A percentile compares a stretch with the other conserved stretches of the same genome.
phyloP scores from a whole-genome alignment of 768 basidiomycete species.

The Clavulina sp. region DNA sequence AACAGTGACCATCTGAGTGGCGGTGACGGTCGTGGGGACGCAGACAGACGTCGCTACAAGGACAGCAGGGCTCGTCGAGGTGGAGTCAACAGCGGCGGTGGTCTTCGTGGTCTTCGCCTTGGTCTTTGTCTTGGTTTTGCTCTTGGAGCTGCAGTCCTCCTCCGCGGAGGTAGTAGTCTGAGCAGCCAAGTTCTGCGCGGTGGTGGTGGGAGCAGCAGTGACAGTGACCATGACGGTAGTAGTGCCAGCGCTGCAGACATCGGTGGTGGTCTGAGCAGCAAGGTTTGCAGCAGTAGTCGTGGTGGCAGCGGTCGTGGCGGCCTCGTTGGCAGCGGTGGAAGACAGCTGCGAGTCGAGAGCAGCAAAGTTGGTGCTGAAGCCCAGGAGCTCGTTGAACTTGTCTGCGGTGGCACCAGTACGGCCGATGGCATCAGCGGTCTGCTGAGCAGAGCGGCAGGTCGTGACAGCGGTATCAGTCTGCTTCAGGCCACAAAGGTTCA shows the following conservation, averaged over 20 bases:
- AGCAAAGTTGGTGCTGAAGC: conserved; percentile 6
- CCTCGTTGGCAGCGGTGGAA: no score
- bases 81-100: no score
- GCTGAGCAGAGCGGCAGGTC: conserved; percentile 2
- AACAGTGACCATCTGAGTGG: neutral
- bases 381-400: conserved; percentile 3
- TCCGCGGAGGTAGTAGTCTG: no score
- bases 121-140: no score
- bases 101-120: no score
- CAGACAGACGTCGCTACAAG: no score
- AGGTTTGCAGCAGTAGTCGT: no score
- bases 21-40: neutral
- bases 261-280: neutral
- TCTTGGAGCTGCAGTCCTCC: no score
- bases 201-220: neutral
- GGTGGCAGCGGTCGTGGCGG: no score
- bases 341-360: conserved; percentile 4
- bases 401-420: conserved; percentile 3
- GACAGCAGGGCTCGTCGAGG: no score
- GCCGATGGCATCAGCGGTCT: neutral
- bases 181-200: no score
- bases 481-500: conserved; percentile 4
- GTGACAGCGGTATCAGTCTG: neutral
- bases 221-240: neutral
- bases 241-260: neutral